These are phyloP conservation scores for Candida hungchunana DNA, from an alignment of 805 yeast genomes.

Conservation along the genomic window DNA sequence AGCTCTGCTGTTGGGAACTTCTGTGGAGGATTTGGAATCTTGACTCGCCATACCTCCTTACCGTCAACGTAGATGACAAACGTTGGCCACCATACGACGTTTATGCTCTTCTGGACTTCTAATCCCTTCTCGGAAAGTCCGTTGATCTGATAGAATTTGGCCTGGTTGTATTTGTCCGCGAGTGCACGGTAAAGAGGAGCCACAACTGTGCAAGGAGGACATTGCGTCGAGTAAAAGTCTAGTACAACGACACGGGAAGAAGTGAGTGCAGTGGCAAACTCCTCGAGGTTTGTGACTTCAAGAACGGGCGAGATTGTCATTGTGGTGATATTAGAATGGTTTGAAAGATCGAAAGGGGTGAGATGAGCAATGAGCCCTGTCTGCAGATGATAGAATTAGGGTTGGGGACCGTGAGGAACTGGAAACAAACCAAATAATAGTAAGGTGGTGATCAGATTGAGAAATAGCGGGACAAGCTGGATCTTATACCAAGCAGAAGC, in stretches of 20 bases:
- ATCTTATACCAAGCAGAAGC: no score
- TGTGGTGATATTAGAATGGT: neutral
- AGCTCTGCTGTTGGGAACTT: slow-evolving; percentile 21
- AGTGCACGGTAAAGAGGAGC: slow-evolving; percentile 22
- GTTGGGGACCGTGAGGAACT: no score
- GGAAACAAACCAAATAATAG: no score
- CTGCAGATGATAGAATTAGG: no score
- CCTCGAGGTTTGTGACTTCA: slow-evolving; percentile 13
- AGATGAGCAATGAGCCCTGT: no score
- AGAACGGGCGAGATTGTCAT: slow-evolving; percentile 9
- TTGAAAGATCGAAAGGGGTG: no score
- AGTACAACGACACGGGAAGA: slow-evolving; percentile 16
- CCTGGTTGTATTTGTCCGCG: slow-evolving; percentile 19
- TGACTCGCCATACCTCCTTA: slow-evolving; percentile 24
- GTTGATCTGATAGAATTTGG: slow-evolving; percentile 22
- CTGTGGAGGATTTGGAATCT: slow-evolving; percentile 27
- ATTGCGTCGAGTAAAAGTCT: slow-evolving; percentile 25
- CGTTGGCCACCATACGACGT: slow-evolving; percentile 29
- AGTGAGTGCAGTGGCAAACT: slow-evolving; percentile 12
- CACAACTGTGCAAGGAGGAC: slow-evolving; percentile 26
- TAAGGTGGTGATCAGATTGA: no score
- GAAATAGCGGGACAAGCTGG: no score
- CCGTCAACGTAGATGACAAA: slow-evolving; percentile 22
- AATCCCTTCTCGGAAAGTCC: slow-evolving; percentile 20
- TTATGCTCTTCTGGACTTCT: slow-evolving; percentile 19